A percentile compares a stretch with the other conserved stretches of the same genome.
Conservation (phyloP, 495 filamentous ascomycete species). For the Hyphodiscus hymeniophilus region DNA sequence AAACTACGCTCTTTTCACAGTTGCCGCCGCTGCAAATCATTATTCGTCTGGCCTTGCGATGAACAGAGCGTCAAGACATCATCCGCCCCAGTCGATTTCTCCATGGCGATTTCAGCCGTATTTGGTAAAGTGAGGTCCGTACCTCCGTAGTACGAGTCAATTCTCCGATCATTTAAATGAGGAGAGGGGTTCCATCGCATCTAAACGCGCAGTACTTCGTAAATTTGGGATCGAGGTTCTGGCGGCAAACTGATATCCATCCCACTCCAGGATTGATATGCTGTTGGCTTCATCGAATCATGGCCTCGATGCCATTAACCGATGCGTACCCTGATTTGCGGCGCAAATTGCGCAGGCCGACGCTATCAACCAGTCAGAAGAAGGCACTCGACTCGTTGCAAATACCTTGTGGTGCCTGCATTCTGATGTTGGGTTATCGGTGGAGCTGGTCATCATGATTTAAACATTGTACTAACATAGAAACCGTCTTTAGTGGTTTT, state of each 20-base stretch:
- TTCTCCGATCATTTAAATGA: not conserved
- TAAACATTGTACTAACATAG: no score
- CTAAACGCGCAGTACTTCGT: not conserved
- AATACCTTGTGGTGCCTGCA: no score
- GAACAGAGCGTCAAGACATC: not conserved
- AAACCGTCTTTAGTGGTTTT: slow-evolving; percentile 7
- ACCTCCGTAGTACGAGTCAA: no score
- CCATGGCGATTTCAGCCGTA: no score
- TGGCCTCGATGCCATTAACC: not conserved
- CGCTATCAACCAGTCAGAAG: slow-evolving; percentile 1
- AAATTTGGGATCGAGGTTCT: not conserved
- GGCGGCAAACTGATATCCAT: not conserved
- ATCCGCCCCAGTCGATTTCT: no score
- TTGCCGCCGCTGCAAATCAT: slow-evolving; percentile 7
- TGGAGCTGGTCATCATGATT: no score
- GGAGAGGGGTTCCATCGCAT: not conserved
- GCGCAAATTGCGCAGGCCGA: slow-evolving; percentile 1
- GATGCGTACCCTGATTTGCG: not conserved
- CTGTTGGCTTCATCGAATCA: slow-evolving; percentile 3
- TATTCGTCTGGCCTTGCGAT: not conserved
- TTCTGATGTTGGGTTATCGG: no score
- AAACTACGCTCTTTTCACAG: not conserved
- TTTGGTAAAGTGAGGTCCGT: no score
- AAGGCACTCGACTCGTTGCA: slow-evolving; percentile 8
- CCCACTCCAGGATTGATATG: not conserved